Evolutionary conservation across 768 basidiomycete genomes (phyloP), one percentile per base, ranked within the genome.

Genomic region (Tulasnella sp.): DNA sequence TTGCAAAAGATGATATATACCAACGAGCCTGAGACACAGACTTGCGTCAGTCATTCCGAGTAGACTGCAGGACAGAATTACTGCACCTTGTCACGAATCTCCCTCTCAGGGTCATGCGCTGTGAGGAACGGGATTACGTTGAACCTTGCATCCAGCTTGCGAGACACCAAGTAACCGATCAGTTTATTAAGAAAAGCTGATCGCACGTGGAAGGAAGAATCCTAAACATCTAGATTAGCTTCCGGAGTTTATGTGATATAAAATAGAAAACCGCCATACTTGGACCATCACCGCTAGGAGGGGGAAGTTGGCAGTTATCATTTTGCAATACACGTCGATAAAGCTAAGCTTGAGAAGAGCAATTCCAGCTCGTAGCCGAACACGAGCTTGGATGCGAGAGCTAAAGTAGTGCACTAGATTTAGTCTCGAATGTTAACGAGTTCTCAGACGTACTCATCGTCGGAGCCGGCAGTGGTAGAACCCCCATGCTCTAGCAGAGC

Each of bases 71-170:
- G 3, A 45, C 30, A 43, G 4, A 52, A 13, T 30, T 17, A 13
- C 50, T 79, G 64, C 58, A 88, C 92, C 72, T 80, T 75, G 26
- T 70, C 71, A 64, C 81, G 83, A 27, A 93, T 78, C 61, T 97
- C 94, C 23, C 70, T 70, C 63, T 97, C 95, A 0, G 94, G 94
- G 70, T 99, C 96, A 65, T 90, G 85, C 0, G 93, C 85, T 0
- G 88, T 84, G 47, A 99, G 73, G 74, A 96, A 92, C 4, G 88
- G 85, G 59, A 96, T 80, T 47, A 88, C 74, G 68, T 93, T 90
- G 73, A 85, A 94, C 19, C 81, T 77, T 1, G 84, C 70, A 15
- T 82, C 77, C 2, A 93, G 72, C 70, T 85, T 84, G 34, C 82
- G 78, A 2, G 73, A 68, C 47, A 80, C 77, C n/a, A 93, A 70